A percentile compares a stretch with the other conserved stretches of the same genome.
Conservation (phyloP, 805 yeast species). For the Yarrowia sp. region DNA sequence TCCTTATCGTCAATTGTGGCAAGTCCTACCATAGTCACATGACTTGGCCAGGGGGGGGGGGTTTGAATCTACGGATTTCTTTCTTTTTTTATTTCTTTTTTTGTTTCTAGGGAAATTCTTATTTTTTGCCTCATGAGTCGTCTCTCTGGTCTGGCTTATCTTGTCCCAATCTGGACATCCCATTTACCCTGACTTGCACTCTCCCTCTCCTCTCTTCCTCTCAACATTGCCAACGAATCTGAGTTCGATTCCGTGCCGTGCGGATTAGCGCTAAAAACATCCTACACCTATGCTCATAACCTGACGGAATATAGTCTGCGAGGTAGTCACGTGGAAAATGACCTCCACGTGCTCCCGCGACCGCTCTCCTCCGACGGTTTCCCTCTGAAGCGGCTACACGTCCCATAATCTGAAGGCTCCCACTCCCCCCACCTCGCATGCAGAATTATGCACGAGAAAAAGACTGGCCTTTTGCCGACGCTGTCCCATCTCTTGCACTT, state of each 20-base stretch:
- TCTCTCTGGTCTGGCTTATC: no score
- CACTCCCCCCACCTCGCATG: constrained; percentile 24
- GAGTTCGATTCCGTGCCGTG: constrained; percentile 1
- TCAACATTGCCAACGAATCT: background rate
- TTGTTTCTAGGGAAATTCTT: no score
- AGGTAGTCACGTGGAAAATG: background rate
- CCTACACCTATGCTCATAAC: background rate
- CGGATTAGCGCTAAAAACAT: background rate
- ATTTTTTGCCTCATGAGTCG: no score
- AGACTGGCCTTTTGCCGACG: constrained; percentile 19
- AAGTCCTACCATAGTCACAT: background rate
- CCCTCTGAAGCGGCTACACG: background rate
- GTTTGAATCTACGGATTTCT: no score
- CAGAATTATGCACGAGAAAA: constrained; percentile 21
- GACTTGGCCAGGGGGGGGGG: no score
- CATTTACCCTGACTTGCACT: constrained; percentile 4
- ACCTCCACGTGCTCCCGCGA: background rate
- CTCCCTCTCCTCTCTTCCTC: background rate
- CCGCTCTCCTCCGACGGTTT: background rate
- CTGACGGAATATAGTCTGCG: background rate
- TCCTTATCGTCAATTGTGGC: background rate
- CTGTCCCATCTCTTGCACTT: constrained; percentile 20
- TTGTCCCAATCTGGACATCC: background rate
- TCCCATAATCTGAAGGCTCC: background rate
- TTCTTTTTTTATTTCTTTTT: no score